Percentiles rank a stretch among this genome's conserved stretches.
Conservation (phyloP, 129 eudicot species). For the Flaveria bidentis region DNA sequence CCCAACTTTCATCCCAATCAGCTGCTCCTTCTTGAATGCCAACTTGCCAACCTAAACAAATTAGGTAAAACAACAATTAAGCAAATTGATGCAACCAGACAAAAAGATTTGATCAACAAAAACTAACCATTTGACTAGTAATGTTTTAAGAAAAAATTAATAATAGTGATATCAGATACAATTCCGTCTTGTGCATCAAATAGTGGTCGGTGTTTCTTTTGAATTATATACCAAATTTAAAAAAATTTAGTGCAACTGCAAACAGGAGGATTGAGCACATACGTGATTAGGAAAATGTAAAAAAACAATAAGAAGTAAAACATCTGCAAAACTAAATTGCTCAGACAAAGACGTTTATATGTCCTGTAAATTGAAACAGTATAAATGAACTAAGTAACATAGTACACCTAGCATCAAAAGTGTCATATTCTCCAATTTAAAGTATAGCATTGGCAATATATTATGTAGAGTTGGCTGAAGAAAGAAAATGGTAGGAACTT, state of each 20-base stretch:
- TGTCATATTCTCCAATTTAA: neutral
- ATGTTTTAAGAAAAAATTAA: neutral
- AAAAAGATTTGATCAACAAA: neutral
- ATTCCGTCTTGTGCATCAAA: constrained; percentile 6
- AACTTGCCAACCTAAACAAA: constrained; percentile 76
- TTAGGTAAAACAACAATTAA: constrained; percentile 9
- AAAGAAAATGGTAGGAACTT: neutral
- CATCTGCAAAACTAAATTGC: neutral
- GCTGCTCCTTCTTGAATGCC: constrained; percentile 81
- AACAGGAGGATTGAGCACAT: no score
- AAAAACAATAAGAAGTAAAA: neutral
- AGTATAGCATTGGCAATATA: constrained; percentile 2
- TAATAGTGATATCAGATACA: neutral
- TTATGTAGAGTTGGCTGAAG: neutral
- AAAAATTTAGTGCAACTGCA: neutral
- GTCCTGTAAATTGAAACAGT: neutral
- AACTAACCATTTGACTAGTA: neutral
- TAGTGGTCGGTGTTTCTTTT: neutral
- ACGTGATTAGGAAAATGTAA: constrained; percentile 6
- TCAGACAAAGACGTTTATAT: neutral
- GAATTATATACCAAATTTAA: neutral
- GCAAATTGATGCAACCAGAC: neutral
- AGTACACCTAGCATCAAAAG: constrained; percentile 4
- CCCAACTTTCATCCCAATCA: constrained; percentile 96
- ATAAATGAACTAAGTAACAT: neutral